Conservation (phyloP, 768 basidiomycete genomes). For the Omphalotus guepiniiformis region DNA sequence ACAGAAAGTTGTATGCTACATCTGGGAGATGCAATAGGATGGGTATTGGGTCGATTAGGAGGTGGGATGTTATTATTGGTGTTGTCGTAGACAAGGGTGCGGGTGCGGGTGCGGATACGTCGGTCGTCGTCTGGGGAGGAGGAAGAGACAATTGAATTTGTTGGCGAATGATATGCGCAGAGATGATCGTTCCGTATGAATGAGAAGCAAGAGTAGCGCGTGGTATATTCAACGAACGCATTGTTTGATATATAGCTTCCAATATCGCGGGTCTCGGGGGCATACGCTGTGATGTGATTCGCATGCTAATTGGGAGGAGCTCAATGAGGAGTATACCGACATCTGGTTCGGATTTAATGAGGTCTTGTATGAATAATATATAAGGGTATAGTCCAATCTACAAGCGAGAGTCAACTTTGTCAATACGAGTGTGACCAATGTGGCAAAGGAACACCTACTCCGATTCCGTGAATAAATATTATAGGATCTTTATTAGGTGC, state of each 20-base stretch:
- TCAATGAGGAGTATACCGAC: constrained; percentile 59
- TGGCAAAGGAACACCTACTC: constrained; percentile 33
- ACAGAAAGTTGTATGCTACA: constrained; percentile 65
- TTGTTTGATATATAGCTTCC: constrained; percentile 37
- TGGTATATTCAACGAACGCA: constrained; percentile 35
- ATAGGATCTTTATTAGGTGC: constrained; percentile 42
- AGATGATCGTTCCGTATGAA: constrained; percentile 59
- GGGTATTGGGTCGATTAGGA: constrained; percentile 64
- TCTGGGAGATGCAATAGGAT: constrained; percentile 58
- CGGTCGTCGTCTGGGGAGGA: background rate
- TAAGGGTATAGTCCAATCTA: constrained; percentile 66
- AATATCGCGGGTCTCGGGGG: constrained; percentile 38
- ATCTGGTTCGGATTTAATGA: constrained; percentile 40
- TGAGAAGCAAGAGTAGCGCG: constrained; percentile 47
- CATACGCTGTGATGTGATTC: constrained; percentile 46
- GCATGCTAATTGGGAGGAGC: constrained; percentile 55
- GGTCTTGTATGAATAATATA: constrained; percentile 42
- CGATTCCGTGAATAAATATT: constrained; percentile 69
- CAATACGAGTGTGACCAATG: background rate
- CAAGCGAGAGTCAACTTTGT: background rate
- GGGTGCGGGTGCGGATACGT: background rate
- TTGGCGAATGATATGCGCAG: constrained; percentile 46
- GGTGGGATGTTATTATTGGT: constrained; percentile 35
- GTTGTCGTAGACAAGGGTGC: constrained; percentile 15
- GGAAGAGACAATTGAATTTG: no score